These are phyloP conservation scores for Citrullus amarus DNA, from an alignment of 306 rosid genomes.

Conservation along the genomic window DNA sequence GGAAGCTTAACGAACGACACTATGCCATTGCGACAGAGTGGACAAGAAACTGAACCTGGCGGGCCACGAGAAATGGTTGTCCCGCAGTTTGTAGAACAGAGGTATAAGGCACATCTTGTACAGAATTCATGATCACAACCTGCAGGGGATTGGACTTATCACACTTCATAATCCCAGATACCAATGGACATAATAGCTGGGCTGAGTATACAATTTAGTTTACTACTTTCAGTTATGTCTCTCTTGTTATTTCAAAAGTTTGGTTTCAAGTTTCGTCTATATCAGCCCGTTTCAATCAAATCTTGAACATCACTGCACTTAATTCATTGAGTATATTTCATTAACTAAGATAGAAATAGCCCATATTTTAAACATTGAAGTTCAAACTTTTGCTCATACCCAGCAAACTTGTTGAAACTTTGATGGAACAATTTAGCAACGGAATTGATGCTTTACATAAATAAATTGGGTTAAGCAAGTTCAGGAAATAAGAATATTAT, in stretches of 20 bases:
- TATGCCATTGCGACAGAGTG: constrained; percentile 84
- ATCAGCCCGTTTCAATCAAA: neutral
- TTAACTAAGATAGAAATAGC: neutral
- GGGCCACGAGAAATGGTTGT: constrained; percentile 33
- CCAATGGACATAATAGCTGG: neutral
- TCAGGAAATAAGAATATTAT: neutral
- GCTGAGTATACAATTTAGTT: neutral
- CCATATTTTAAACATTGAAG: neutral
- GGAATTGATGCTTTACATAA: neutral
- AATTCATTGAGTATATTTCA: neutral
- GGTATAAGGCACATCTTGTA: constrained; percentile 82
- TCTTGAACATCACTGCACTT: neutral
- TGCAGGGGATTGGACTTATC: constrained; percentile 17
- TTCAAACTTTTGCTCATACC: neutral
- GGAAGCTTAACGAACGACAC: constrained; percentile 69
- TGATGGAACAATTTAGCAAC: neutral
- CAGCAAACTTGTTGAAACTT: neutral
- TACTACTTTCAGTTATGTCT: neutral
- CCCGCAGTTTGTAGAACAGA: constrained; percentile 62
- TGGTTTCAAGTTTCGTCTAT: neutral
- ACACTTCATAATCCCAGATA: neutral
- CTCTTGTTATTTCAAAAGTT: neutral
- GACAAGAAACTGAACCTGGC: constrained; percentile 85
- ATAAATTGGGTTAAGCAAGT: neutral
- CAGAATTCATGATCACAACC: constrained; percentile 97